These are phyloP conservation scores for Trametes coccinea DNA, from an alignment of 768 basidiomycete species.

Conservation along the genomic window DNA sequence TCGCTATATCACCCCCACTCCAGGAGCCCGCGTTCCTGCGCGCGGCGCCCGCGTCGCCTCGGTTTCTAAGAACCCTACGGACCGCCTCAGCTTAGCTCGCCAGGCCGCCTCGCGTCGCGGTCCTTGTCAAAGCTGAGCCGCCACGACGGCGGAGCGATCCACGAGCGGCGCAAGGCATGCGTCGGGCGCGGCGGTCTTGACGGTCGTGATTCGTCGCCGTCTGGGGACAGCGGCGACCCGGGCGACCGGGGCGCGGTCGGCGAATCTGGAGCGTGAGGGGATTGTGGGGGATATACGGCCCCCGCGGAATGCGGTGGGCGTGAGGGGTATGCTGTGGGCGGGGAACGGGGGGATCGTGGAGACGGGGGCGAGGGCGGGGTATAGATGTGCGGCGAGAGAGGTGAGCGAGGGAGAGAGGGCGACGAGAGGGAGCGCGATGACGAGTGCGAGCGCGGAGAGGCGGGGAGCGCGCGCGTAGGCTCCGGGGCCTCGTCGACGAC, in stretches of 20 bases:
- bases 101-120: neutral
- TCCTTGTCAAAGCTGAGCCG: constrained; percentile 13
- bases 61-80: neutral
- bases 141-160: constrained; percentile 22
- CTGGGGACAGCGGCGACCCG: neutral
- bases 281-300: neutral
- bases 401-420: neutral
- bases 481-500: constrained; percentile 5
- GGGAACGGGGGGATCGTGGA: neutral
- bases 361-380: neutral
- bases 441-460: neutral
- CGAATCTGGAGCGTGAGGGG: constrained; percentile 1
- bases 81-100: neutral
- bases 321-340: constrained; percentile 7
- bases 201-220: neutral
- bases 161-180: neutral
- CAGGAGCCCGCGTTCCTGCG: neutral
- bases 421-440: constrained; percentile 1
- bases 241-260: neutral
- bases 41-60: neutral
- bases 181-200: neutral
- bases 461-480: neutral
- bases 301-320: constrained; percentile 9
- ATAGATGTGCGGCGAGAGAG: neutral
- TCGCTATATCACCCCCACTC: neutral